Evolutionary conservation across 2,329 filamentous ascomycete species (phyloP), one percentile per base, ranked within the genome.

Genomic region (Tothia fuscella): DNA sequence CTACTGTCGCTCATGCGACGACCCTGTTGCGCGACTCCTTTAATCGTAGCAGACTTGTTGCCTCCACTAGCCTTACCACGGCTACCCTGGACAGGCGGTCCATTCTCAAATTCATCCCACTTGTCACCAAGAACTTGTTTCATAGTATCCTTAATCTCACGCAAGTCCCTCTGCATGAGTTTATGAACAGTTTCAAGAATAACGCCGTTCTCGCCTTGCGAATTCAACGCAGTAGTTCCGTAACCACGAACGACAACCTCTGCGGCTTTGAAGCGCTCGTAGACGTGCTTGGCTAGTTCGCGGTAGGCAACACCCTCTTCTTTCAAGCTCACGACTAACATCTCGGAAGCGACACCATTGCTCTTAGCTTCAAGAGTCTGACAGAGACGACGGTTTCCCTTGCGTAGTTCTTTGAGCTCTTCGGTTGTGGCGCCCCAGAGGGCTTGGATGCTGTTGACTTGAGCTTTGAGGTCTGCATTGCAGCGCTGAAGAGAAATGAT

Each of bases 351-450:
- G 12, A 25, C 12, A 12, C 35, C 35, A 3, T 6, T 26, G 3
- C 14, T 16, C 7, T 37, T 21, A 3, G 35, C 25, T 17, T 37
- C 35, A 14, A 37, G 35, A 25, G 25, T 25, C 17, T 37, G 35
- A n/a, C n/a, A n/a, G n/a, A n/a, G n/a, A n/a, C n/a, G n/a, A n/a
- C n/a, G n/a, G n/a, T n/a, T n/a, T n/a, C n/a, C n/a, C 4, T n/a
- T 10, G 9, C 22, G 35, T 6, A 37, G 35, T n/a, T 13, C 28
- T 5, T 21, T 9, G 17, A 37, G 35, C 19, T 28, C 35, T 17
- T 37, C 28, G 3, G 12, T n/a, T 17, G 21, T 37, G 22, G 35
- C 35, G n/a, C 17, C 20, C 35, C 35, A 37, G 21, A 37, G 35
- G 21, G 35, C 28, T n/a, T 37, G 25, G 14, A 25, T 37, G 35